phyloP scores from a whole-genome alignment of 78 protist species.

The Polysphondylium violaceum region DNA sequence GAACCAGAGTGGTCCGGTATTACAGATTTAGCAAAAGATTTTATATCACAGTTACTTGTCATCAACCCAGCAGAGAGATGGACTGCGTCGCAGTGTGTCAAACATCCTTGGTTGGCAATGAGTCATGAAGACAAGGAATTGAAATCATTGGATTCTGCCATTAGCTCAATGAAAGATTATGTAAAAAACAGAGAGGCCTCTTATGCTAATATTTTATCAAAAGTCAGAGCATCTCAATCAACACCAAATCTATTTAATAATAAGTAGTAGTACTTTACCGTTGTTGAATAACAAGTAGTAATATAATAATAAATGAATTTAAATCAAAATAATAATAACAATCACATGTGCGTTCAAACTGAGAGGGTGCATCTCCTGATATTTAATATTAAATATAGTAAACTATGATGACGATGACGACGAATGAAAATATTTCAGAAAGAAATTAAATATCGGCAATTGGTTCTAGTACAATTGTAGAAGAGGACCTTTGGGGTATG shows the following conservation, averaged over 20 bases:
- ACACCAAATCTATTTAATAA: slow-evolving; percentile 54
- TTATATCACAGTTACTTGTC: slow-evolving; percentile 73
- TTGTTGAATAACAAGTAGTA: no score
- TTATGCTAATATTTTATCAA: slow-evolving; percentile 1
- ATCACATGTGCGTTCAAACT: no score
- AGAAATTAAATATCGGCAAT: no score
- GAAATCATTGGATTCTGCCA: slow-evolving; percentile 54
- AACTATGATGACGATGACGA: no score
- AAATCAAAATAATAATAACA: no score
- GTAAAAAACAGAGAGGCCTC: slow-evolving; percentile 68
- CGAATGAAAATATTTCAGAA: no score
- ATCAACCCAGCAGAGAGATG: slow-evolving; percentile 68
- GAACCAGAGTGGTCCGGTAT: slow-evolving; percentile 91
- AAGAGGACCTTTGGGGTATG: no score
- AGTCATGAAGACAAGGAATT: slow-evolving; percentile 39
- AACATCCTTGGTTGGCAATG: slow-evolving; percentile 79
- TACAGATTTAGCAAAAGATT: slow-evolving; percentile 83
- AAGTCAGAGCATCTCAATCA: slow-evolving; percentile 54
- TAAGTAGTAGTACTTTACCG: no score
- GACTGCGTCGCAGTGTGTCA: slow-evolving; percentile 72
- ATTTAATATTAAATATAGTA: no score
- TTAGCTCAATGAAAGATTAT: slow-evolving; percentile 65
- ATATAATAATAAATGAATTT: no score
- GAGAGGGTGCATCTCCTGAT: no score
- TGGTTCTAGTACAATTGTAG: no score